phyloP scores from a whole-genome alignment of 2,329 filamentous ascomycete species.

The Ceratocystis cubensis region DNA sequence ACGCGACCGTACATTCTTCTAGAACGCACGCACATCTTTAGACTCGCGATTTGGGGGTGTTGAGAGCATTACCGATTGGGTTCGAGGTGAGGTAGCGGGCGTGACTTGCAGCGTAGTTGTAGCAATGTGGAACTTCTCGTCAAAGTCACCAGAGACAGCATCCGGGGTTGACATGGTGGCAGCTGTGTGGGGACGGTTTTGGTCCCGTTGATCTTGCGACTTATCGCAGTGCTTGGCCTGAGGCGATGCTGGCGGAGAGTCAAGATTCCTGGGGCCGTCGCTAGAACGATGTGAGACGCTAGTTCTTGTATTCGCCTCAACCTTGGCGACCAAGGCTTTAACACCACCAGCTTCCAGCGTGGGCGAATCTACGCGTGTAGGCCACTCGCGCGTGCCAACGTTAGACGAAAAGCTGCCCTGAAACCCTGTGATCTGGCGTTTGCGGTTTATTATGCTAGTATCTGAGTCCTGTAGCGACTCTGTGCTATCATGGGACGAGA shows the following conservation, averaged over 20 bases:
- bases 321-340: conserved; percentile 7
- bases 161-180: neutral
- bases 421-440: conserved; percentile 19
- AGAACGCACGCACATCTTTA: conserved; percentile 21
- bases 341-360: conserved; percentile 2
- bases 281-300: neutral
- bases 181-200: neutral
- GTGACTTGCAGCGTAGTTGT: neutral
- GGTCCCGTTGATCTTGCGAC: neutral
- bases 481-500: neutral
- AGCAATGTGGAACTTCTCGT: neutral
- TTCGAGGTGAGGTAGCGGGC: neutral
- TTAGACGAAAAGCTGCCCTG: conserved; percentile 21
- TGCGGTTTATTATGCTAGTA: conserved; percentile 19
- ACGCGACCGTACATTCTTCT: conserved; percentile 21
- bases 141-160: neutral
- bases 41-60: conserved; percentile 16
- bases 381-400: conserved; percentile 19
- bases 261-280: neutral
- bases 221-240: neutral
- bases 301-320: conserved; percentile 4
- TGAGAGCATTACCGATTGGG: conserved; percentile 4
- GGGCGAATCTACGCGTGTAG: conserved; percentile 6
- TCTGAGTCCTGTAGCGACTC: conserved; percentile 1
- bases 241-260: conserved; percentile 3